Conservation (phyloP, 1,284 basidiomycete genomes). For the Exobasidium cylindrosporum region DNA sequence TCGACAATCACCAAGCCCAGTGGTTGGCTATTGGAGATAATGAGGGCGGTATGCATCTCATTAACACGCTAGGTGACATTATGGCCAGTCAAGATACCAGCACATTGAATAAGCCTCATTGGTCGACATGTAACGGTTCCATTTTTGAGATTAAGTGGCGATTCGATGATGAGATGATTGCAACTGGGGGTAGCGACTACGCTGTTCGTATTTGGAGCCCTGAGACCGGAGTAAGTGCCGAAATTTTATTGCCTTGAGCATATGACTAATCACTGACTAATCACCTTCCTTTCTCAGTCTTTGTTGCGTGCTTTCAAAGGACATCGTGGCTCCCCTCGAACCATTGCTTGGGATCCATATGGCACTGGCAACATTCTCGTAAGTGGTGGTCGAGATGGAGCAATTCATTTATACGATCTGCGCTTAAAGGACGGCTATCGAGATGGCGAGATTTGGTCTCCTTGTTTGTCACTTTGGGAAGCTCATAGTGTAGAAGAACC, state of each 20-base stretch:
- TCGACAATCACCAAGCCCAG: constrained; percentile 29
- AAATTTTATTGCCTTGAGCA: constrained; percentile 22
- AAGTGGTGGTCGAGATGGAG: constrained; percentile 48
- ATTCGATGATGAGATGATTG: constrained; percentile 40
- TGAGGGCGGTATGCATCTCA: constrained; percentile 44
- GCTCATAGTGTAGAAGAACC: constrained; percentile 28
- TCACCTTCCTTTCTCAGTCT: constrained; percentile 4
- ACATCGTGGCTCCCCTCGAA: constrained; percentile 34
- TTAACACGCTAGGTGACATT: constrained; percentile 37
- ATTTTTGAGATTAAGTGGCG: constrained; percentile 49
- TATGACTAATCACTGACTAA: not conserved
- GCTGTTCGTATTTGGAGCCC: constrained; percentile 46
- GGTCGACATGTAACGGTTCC: constrained; percentile 28
- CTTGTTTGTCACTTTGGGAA: constrained; percentile 32
- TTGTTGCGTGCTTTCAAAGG: constrained; percentile 6
- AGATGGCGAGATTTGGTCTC: constrained; percentile 1
- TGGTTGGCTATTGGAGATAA: constrained; percentile 52
- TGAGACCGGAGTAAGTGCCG: constrained; percentile 23
- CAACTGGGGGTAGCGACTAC: constrained; percentile 46
- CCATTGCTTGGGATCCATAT: constrained; percentile 45
- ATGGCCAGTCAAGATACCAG: constrained; percentile 15
- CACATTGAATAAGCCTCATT: constrained; percentile 13
- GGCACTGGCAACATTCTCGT: constrained; percentile 37
- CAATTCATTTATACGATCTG: constrained; percentile 46
- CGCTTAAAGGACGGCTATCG: constrained; percentile 13